These are phyloP conservation scores for Oryza coarctata DNA, from an alignment of 176 grass and related monocot species.

Conservation along the genomic window DNA sequence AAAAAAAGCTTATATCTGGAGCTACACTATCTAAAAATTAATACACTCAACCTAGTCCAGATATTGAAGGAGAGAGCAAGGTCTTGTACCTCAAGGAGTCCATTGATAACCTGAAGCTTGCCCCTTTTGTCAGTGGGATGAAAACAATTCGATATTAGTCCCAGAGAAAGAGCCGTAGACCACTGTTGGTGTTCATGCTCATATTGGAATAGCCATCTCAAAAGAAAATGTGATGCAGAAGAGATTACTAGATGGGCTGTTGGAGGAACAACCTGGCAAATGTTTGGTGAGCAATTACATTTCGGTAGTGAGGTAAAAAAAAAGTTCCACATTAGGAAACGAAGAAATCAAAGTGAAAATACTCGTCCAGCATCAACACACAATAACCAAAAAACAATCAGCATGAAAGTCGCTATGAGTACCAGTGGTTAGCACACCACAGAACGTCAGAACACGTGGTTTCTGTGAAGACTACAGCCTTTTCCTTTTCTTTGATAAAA, in stretches of 20 bases:
- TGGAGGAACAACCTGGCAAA: slow-evolving; percentile 63
- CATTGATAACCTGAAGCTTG: slow-evolving; percentile 68
- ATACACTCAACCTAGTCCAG: neutral
- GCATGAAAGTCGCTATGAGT: neutral
- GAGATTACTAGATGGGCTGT: slow-evolving; percentile 79
- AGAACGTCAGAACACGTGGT: neutral
- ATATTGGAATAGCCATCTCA: slow-evolving; percentile 80
- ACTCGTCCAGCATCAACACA: neutral
- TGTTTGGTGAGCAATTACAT: slow-evolving; percentile 23
- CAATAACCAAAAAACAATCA: slow-evolving; percentile 1
- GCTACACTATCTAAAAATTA: neutral
- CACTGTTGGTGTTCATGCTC: slow-evolving; percentile 92
- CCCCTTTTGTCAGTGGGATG: slow-evolving; percentile 74
- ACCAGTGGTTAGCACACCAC: neutral
- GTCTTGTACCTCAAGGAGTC: slow-evolving; percentile 76
- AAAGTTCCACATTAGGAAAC: neutral
- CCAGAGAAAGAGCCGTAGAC: slow-evolving; percentile 77
- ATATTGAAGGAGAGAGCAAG: slow-evolving; percentile 9
- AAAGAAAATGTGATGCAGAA: slow-evolving; percentile 79
- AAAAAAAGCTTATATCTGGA: neutral
- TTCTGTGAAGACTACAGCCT: neutral
- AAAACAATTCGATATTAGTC: slow-evolving; percentile 76
- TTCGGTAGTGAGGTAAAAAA: neutral
- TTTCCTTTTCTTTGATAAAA: neutral
- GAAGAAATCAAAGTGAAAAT: neutral